These are phyloP conservation scores for Paraleonurus japonicus DNA, from an alignment of 257 asterid genomes.

Conservation along the genomic window DNA sequence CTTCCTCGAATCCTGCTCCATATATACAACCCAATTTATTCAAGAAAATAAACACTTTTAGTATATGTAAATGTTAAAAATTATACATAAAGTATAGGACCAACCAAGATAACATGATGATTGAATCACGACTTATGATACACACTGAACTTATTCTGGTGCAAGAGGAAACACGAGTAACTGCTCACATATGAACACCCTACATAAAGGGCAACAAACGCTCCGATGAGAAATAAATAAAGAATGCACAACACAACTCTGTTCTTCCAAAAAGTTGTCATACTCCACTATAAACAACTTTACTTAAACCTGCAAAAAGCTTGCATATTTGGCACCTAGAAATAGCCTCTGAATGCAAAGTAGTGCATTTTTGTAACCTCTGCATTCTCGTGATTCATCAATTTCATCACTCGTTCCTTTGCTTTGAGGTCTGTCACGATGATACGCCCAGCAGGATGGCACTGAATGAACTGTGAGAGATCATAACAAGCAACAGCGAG, in stretches of 20 bases:
- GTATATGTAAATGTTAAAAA: not conserved
- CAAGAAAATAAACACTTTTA: not conserved
- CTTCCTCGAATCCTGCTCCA: not conserved
- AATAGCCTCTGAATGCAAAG: constrained; percentile 96
- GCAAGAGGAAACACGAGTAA: constrained; percentile 22
- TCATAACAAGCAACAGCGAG: constrained; percentile 94
- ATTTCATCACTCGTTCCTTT: constrained; percentile 90
- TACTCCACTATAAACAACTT: constrained; percentile 5
- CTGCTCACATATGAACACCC: constrained; percentile 21
- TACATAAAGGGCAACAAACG: constrained; percentile 1
- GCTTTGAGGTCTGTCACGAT: constrained; percentile 90
- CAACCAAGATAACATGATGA: not conserved
- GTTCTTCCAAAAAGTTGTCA: constrained; percentile 18
- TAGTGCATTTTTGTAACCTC: constrained; percentile 94
- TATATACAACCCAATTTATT: not conserved
- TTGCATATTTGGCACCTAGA: constrained; percentile 94
- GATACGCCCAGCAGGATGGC: constrained; percentile 89
- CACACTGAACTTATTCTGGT: constrained; percentile 32
- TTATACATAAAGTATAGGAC: not conserved
- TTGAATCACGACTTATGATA: constrained; percentile 12
- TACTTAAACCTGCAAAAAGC: constrained; percentile 72
- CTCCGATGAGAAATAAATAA: constrained; percentile 21
- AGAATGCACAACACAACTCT: constrained; percentile 26
- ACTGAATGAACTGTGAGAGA: constrained; percentile 88
- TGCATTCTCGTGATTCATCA: constrained; percentile 80